Conservation (phyloP, 1,139 yeast genomes). For the Candida freyschussii region DNA sequence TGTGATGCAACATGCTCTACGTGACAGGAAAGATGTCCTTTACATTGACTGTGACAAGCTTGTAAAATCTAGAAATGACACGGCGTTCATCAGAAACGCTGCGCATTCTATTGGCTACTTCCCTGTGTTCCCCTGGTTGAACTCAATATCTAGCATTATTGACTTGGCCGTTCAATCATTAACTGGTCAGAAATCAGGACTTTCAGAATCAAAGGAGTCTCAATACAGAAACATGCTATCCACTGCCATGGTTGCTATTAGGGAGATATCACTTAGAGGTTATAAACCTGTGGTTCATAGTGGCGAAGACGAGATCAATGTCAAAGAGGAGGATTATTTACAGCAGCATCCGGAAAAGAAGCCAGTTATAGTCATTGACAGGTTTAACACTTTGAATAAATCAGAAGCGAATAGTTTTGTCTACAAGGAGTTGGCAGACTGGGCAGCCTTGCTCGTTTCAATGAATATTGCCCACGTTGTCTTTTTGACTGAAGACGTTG, state of each 20-base stretch:
- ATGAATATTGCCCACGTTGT: slow-evolving; percentile 87
- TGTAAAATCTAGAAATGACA: slow-evolving; percentile 69
- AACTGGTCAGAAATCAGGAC: slow-evolving; percentile 92
- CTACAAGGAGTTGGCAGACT: slow-evolving; percentile 76
- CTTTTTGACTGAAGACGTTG: slow-evolving; percentile 79
- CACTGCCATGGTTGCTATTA: slow-evolving; percentile 66
- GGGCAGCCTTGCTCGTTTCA: slow-evolving; percentile 78
- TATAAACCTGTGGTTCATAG: slow-evolving; percentile 29
- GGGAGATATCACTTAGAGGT: slow-evolving; percentile 58
- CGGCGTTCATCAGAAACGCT: slow-evolving; percentile 58
- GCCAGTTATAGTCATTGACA: slow-evolving; percentile 81
- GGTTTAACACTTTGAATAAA: slow-evolving; percentile 54
- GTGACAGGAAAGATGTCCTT: slow-evolving; percentile 53
- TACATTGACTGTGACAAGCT: slow-evolving; percentile 76
- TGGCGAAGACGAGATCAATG: slow-evolving; percentile 28
- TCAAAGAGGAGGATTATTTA: slow-evolving; percentile 75
- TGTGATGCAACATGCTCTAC: slow-evolving; percentile 64
- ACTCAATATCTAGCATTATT: slow-evolving; percentile 68
- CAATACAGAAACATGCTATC: slow-evolving; percentile 80
- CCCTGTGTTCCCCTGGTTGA: slow-evolving; percentile 93
- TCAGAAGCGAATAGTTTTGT: slow-evolving; percentile 63
- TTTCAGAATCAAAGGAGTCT: slow-evolving; percentile 78
- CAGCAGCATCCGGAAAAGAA: slow-evolving; percentile 83
- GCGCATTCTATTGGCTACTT: slow-evolving; percentile 82
- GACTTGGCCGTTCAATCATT: slow-evolving; percentile 87